Conservation (phyloP, 345 rosid species). For the Eucalyptus lansdowneana region DNA sequence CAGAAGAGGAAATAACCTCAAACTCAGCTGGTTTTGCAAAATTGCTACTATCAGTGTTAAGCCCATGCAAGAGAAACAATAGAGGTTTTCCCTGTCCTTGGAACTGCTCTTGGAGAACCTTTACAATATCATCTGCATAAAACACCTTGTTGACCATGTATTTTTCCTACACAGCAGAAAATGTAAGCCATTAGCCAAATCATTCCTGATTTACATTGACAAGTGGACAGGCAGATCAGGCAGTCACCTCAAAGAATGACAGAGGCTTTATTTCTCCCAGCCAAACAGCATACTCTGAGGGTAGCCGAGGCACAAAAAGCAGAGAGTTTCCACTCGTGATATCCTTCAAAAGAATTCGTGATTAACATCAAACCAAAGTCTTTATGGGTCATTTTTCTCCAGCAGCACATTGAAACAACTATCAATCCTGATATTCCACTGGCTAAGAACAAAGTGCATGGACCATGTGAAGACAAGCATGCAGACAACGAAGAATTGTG, state of each 20-base stretch:
- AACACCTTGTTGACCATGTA: conserved; percentile 58
- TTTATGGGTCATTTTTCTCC: neutral
- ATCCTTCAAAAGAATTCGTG: conserved; percentile 34
- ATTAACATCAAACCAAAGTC: neutral
- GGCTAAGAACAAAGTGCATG: neutral
- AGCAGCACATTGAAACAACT: neutral
- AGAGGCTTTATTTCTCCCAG: conserved; percentile 73
- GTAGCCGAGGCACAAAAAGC: conserved; percentile 73
- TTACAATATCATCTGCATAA: conserved; percentile 61
- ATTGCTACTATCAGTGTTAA: conserved; percentile 76
- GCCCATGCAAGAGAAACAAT: conserved; percentile 72
- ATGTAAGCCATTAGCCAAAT: neutral
- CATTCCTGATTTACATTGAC: neutral
- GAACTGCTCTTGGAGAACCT: conserved; percentile 36
- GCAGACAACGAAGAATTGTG: neutral
- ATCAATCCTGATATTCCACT: neutral
- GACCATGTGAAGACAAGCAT: neutral
- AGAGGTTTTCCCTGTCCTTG: conserved; percentile 48
- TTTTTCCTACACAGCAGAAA: conserved; percentile 38
- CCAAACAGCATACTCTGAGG: conserved; percentile 88
- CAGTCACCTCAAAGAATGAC: conserved; percentile 48
- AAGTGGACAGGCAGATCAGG: neutral
- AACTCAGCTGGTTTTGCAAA: conserved; percentile 80
- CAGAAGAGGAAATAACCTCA: conserved; percentile 31
- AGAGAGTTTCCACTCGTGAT: conserved; percentile 66